Base-by-base conservation (phyloP, 768 basidiomycete species). In the Mycena epipterygia region DNA sequence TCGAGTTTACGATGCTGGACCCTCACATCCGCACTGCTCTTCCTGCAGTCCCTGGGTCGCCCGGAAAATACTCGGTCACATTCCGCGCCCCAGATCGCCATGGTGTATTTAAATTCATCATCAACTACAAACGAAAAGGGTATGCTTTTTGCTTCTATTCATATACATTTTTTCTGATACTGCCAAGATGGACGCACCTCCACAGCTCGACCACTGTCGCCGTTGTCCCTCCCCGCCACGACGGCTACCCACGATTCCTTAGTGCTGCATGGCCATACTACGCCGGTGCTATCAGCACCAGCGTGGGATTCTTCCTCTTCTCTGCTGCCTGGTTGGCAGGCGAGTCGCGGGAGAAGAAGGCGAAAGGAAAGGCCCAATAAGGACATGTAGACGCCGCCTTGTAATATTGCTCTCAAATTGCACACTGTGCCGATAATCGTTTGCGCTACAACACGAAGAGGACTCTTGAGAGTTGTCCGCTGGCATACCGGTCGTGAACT, bases 1-100 rank as follows among this genome's bases (percentile, higher is more conserved):
- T 99, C 58, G 97, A 97, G 75, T 98, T 99, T 79, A 97, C 96
- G 25, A 99, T 99, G 98, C 90, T 99, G 44, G 98, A 99, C 80
- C 98, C 98, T 1, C 96, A 98, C 80, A 84, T 99, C 68, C 95
- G 98, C 39, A 95, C 91, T 17, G 82, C 92, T 9, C 86, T 99
- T 13, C 84, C 80, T 14, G 86, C 92, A 14, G 88, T 90, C 12
- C 62, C 83, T 5, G 88, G 87, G 0, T 72, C 81, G 29, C 88
- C 91, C 3, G 92, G 93, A 27, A 85, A 87, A 74, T 98, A 96
- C 83, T 87, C 89, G 17, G 89, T 91, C n/a, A 89, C 89, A 17
- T 97, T 99, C 90, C 91, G 90, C 46, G 92, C 91, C 2, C 98
- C 98, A 9, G 97, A 99, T 81, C 87, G 97, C 61, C 98, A 99